These are phyloP conservation scores for Mucor saturninus DNA, from an alignment of 371 early-diverging fungal species.

Conservation along the genomic window DNA sequence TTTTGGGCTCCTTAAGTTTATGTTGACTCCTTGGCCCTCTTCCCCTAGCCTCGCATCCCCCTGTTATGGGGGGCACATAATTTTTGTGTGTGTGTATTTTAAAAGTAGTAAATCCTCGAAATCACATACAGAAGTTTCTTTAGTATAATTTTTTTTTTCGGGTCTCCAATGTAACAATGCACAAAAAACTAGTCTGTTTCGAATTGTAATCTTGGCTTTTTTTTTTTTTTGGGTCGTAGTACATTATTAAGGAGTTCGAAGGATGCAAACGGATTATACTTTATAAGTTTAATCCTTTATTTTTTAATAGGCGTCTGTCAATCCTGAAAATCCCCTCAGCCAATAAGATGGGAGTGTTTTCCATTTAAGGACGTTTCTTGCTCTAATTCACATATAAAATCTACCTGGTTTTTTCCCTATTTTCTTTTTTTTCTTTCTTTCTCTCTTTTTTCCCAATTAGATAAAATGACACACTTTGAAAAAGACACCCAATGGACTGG, in stretches of 20 bases:
- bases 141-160: not conserved
- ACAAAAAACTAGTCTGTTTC: not conserved
- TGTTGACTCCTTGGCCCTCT: no score
- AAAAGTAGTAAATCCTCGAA: no score
- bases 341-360: not conserved
- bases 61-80: no score
- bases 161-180: not conserved
- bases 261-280: not conserved
- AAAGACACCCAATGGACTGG: not conserved
- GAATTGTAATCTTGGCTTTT: constrained; percentile 2
- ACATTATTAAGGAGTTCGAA: not conserved
- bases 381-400: not conserved
- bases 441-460: not conserved
- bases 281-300: constrained; percentile 1
- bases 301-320: not conserved
- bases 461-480: not conserved
- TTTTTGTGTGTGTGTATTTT: no score
- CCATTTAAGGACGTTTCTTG: not conserved
- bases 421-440: not conserved
- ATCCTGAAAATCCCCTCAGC: not conserved
- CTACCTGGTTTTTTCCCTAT: not conserved
- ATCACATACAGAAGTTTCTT: not conserved
- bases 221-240: not conserved
- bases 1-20: no score
- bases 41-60: no score